A percentile compares a stretch with the other conserved stretches of the same genome.
phyloP scores from a whole-genome alignment of 116 monocot genomes.

The Dioscorea cayenensis region DNA sequence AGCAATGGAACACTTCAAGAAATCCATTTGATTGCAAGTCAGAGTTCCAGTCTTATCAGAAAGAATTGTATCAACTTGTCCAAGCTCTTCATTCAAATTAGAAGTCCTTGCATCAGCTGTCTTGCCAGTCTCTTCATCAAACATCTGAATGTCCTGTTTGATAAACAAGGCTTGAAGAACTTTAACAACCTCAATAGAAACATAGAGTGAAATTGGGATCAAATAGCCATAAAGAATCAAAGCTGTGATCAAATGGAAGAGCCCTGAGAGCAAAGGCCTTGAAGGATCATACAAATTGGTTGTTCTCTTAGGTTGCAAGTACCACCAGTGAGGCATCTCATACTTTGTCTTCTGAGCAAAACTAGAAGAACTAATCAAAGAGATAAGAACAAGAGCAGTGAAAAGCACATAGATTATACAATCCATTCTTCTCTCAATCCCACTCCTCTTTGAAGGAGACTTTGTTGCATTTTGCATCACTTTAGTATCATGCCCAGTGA shows the following conservation, averaged over 20 bases:
- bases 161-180: constrained; percentile 40
- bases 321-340: constrained; percentile 30
- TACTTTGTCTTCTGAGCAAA: constrained; percentile 15
- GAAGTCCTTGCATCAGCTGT: constrained; percentile 31
- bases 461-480: constrained; percentile 40
- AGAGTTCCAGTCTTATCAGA: constrained; percentile 42
- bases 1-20: constrained; percentile 35
- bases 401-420: constrained; percentile 31
- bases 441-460: constrained; percentile 43
- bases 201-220: constrained; percentile 43
- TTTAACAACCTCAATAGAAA: constrained; percentile 39
- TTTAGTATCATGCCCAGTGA: constrained; percentile 44
- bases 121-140: constrained; percentile 35
- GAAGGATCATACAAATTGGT: constrained; percentile 15
- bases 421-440: constrained; percentile 43
- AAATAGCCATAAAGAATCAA: constrained; percentile 43
- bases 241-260: constrained; percentile 36
- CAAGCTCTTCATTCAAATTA: constrained; percentile 46
- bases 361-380: constrained; percentile 31
- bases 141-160: constrained; percentile 38
- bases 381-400: constrained; percentile 22
- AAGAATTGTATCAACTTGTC: constrained; percentile 44
- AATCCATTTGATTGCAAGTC: constrained; percentile 54
- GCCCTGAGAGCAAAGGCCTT: constrained; percentile 19
- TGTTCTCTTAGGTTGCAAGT: constrained; percentile 15